phyloP scores from a whole-genome alignment of 768 basidiomycete genomes.

The Agaricus sinodeliciosus region DNA sequence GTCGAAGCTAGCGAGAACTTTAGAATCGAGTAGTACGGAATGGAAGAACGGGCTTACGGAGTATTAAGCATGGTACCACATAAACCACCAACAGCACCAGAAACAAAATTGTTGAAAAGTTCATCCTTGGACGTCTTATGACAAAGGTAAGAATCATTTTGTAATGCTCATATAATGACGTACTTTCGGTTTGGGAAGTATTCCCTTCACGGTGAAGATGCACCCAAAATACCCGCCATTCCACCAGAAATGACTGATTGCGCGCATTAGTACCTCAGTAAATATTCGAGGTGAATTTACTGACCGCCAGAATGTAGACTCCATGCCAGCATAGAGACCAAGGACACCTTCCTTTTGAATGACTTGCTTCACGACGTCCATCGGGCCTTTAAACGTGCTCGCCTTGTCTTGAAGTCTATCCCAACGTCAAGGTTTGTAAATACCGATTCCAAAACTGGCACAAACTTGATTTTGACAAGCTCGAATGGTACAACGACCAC shows the following conservation, averaged over 20 bases:
- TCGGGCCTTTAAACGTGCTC: conserved; percentile 84
- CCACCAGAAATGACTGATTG: conserved; percentile 75
- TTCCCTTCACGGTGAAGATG: conserved; percentile 76
- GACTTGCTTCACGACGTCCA: conserved; percentile 83
- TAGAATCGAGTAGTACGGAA: background rate
- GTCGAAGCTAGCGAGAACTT: conserved; percentile 22
- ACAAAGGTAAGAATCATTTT: background rate
- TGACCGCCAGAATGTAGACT: conserved; percentile 95
- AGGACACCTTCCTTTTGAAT: conserved; percentile 73
- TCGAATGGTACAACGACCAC: conserved; percentile 97
- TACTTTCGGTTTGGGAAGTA: conserved; percentile 86
- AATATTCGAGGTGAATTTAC: no score
- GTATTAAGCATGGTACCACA: conserved; percentile 90
- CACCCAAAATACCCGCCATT: conserved; percentile 95
- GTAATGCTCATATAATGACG: conserved; percentile 13
- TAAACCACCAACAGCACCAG: conserved; percentile 86
- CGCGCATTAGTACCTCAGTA: conserved; percentile 2
- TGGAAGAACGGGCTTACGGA: conserved; percentile 45
- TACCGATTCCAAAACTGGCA: background rate
- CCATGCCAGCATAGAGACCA: conserved; percentile 92
- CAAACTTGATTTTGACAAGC: conserved; percentile 81
- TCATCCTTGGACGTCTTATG: conserved; percentile 56
- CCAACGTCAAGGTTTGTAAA: background rate
- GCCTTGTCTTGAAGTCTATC: conserved; percentile 84
- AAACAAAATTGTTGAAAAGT: conserved; percentile 87